Percentiles rank a stretch among this genome's conserved stretches.
These are phyloP conservation scores for Zelonia costaricensis DNA, from an alignment of 208 protist genomes.

Conservation along the genomic window DNA sequence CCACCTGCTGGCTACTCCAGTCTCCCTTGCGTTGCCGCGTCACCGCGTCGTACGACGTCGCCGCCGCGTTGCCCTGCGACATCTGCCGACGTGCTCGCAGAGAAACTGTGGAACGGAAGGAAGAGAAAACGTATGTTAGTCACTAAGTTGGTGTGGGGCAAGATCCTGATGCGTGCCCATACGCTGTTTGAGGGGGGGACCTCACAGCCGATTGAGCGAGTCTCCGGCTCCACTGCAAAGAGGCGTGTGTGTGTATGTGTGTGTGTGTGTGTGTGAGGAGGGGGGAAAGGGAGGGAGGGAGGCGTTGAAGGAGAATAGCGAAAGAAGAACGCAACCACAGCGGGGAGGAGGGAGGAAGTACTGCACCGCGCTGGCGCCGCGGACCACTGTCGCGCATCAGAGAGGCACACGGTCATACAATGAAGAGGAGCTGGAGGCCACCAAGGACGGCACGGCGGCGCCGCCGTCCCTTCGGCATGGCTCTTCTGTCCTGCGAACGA, in stretches of 20 bases:
- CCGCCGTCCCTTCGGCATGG: too few relatives aligned
- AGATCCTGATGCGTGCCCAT: too few relatives aligned
- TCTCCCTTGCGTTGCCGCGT: conserved; percentile 53
- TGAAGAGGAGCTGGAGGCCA: too few relatives aligned
- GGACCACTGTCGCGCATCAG: too few relatives aligned
- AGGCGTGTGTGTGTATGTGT: neutral
- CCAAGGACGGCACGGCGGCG: too few relatives aligned
- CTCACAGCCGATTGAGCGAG: too few relatives aligned
- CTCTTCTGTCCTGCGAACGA: too few relatives aligned
- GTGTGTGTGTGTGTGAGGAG: neutral
- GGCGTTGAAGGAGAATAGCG: neutral
- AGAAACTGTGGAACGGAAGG: neutral
- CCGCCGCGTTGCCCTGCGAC: conserved; percentile 15
- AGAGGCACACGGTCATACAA: too few relatives aligned
- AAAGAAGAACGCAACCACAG: neutral
- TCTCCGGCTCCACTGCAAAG: too few relatives aligned
- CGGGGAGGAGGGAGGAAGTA: neutral
- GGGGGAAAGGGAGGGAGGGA: neutral
- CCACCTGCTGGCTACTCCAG: conserved; percentile 55
- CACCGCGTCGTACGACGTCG: conserved; percentile 75
- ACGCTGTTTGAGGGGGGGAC: too few relatives aligned
- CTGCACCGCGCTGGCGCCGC: too few relatives aligned
- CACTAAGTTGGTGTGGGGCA: neutral
- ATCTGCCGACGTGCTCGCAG: neutral
- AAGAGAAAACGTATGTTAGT: neutral